Percentiles rank a stretch among this genome's conserved stretches.
phyloP scores from a whole-genome alignment of 1,284 basidiomycete genomes.

The Leccinum pachyderme region DNA sequence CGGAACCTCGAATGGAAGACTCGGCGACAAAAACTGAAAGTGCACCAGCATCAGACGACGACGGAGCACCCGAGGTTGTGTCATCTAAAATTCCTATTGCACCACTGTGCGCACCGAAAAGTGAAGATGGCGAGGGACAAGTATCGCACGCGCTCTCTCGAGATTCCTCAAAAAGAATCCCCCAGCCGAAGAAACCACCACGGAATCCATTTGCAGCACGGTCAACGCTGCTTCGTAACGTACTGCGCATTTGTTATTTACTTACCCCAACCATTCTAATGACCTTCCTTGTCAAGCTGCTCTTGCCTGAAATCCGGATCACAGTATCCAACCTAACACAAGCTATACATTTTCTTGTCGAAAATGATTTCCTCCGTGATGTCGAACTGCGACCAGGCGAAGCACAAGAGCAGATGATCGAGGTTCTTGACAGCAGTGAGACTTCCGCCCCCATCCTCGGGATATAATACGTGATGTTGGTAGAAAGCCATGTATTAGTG shows the following conservation, averaged over 20 bases:
- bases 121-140: background rate
- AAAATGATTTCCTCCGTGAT: slow-evolving; percentile 84
- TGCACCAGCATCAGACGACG: slow-evolving; percentile 30
- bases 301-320: slow-evolving; percentile 85
- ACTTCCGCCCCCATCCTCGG: background rate
- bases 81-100: slow-evolving; percentile 52
- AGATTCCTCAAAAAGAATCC: slow-evolving; percentile 28
- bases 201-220: slow-evolving; percentile 69
- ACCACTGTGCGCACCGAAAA: slow-evolving; percentile 2
- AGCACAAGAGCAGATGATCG: slow-evolving; percentile 65
- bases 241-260: slow-evolving; percentile 31
- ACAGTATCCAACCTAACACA: slow-evolving; percentile 93
- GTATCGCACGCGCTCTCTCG: background rate
- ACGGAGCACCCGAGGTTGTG: slow-evolving; percentile 56
- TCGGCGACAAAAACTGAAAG: background rate
- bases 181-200: slow-evolving; percentile 53
- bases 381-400: slow-evolving; percentile 85
- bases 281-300: slow-evolving; percentile 48
- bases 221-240: slow-evolving; percentile 72
- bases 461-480: background rate
- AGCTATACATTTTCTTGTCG: slow-evolving; percentile 88
- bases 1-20: slow-evolving; percentile 10
- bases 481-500: background rate
- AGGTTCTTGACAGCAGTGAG: slow-evolving; percentile 47
- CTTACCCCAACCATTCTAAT: slow-evolving; percentile 15